Base-by-base conservation (phyloP, 2,329 filamentous ascomycete species). In the Pestalotiopsis sp. region DNA sequence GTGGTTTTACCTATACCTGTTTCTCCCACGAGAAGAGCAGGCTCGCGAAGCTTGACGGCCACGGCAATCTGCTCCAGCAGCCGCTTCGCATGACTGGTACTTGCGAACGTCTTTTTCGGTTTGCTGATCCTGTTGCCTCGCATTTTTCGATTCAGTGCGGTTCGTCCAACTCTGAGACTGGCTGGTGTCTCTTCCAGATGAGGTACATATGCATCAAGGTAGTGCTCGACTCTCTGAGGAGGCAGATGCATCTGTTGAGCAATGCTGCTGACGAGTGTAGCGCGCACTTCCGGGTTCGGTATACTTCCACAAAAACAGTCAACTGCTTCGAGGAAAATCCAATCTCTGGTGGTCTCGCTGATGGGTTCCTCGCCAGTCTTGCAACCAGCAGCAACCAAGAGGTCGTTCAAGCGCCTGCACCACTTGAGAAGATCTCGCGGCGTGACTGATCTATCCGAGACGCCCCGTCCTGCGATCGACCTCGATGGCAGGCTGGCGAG, bases 1-100 rank as follows among this genome's bases (percentile, higher is more conserved):
- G 96, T 97, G 0, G 96, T 99, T 82, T 99, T 99, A 75, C 96
- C 96, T 65, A 97, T 98, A 83, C 96, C 96, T 7, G 96, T 99
- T 83, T 99, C 96, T 77, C 96, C 96, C n/a, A 99, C 96, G 36
- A 99, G 89, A 20, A 99, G 83, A 1, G 97, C 89, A 4, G 97
- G 94, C 76, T 99, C 96, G n/a, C 89, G 88, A 75, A 94, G 89
- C 70, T 92, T 90, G 5, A 98, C 89, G 1, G 94, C 92, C 49
- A 93, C 91, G 1, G 93, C 90, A 67, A 98, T 92, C 78, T 97
- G 93, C 78, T 99, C 97, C 65, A 99, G 87, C 13, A 97, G 85
- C 70, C 92, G 89, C 72, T 93, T 89, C 0, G 95, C 95, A 72
- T 97, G 93, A 25, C 89, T 91, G 23, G 96, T 98, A 45, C 92